Base-by-base conservation (phyloP, 1,284 basidiomycete species). In the Gomphus sp. region DNA sequence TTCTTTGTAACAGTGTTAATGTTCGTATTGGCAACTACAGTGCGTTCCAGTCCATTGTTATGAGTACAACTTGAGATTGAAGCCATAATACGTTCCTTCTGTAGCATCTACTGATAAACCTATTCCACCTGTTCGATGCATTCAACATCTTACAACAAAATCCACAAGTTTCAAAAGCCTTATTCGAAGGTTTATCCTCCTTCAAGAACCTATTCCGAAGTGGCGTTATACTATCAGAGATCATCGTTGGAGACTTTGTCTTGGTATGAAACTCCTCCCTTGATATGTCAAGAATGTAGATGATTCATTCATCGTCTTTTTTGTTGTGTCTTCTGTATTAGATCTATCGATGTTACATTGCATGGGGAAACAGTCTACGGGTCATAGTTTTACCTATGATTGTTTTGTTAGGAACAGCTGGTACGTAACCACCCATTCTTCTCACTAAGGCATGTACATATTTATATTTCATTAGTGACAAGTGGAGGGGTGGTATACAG, bases 311-410 rank as follows among this genome's bases (percentile, higher is more conserved):
- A 39, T 52, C 7, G 11, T 18, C 16, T 43, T 43, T 16, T n/a
- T n/a, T 7, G n/a, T 43, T 16, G 5, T n/a, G 41, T 16, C 14
- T 43, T 43, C 16, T 7, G 14, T 43, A 7, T 16, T 31, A 57
- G 56, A 57, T 52, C 6, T 57, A 57, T 18, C 56, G 56, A 12
- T 50, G 48, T 36, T 57, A 57, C 18, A 33, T 57, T 37, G 56
- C 50, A 7, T 57, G 56, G 56, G 37, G 37, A 34, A 36, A 25
- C 31, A 57, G 50, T 33, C n/a, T 57, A 6, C 22, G 56, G 22
- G 56, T 31, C 22, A 56, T 49, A n/a, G 34, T 60, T 56, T 31
- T 57, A 14, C 58, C 58, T 22, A n/a, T 49, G 12, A 25, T 60
- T 16, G 8, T 55, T 16, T 12, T 59, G 18, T 10, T 44, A 16